Conservation (phyloP, 345 rosid genomes). For the Rubroshorea leprosula region DNA sequence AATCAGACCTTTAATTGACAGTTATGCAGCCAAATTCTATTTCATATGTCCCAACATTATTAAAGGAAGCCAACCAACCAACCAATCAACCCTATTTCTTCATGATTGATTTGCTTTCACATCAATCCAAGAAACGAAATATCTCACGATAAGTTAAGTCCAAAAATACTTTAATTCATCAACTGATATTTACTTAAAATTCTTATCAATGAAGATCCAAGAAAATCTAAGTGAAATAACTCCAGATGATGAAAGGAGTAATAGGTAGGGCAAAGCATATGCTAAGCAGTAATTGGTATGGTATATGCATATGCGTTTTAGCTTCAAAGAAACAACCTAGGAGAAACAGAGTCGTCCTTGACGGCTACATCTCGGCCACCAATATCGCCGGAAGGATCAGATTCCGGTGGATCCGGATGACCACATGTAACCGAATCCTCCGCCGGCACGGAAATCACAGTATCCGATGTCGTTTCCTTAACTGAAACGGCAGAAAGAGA, state of each 20-base stretch:
- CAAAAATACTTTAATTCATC: neutral
- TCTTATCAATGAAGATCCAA: neutral
- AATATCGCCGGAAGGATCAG: slow-evolving; percentile 13
- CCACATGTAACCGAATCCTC: slow-evolving; percentile 14
- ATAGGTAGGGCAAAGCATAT: no score
- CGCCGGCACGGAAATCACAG: slow-evolving; percentile 11
- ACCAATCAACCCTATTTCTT: neutral
- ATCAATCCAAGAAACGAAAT: neutral
- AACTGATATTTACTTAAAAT: neutral
- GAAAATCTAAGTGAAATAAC: slow-evolving; percentile 3
- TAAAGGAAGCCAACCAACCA: neutral
- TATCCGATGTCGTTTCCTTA: slow-evolving; percentile 19
- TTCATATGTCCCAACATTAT: no score
- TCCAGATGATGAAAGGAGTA: neutral
- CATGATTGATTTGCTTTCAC: neutral
- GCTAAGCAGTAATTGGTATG: no score
- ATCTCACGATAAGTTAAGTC: no score
- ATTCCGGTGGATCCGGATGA: slow-evolving; percentile 18
- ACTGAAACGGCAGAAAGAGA: slow-evolving; percentile 23
- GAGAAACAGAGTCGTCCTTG: slow-evolving; percentile 23
- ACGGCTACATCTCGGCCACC: slow-evolving; percentile 9
- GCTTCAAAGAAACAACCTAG: slow-evolving; percentile 20
- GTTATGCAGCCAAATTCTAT: neutral
- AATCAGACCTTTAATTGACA: no score
- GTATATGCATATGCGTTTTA: neutral